phyloP scores from a whole-genome alignment of 306 rosid genomes.

The Begonia masoniana region DNA sequence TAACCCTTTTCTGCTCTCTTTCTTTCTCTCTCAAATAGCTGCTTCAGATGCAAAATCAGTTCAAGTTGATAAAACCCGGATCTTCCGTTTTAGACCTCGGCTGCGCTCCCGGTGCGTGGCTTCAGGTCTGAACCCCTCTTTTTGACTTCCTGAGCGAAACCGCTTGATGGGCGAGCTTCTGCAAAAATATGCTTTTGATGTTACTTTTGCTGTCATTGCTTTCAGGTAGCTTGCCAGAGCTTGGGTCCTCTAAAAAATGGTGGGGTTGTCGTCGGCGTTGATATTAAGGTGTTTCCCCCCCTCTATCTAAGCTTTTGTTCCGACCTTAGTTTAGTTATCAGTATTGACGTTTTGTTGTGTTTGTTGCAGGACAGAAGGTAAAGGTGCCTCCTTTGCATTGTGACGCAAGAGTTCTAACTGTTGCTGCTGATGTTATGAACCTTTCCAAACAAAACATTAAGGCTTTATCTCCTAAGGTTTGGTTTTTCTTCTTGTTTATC shows the following conservation, averaged over 20 bases:
- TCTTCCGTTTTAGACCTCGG: conserved; percentile 85
- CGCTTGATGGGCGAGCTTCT: neutral
- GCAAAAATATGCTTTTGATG: neutral
- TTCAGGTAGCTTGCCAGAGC: conserved; percentile 80
- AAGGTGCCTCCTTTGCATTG: conserved; percentile 68
- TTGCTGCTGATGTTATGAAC: conserved; percentile 64
- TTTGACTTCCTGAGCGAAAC: neutral
- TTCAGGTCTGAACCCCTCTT: conserved; percentile 31
- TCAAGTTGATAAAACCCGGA: conserved; percentile 47
- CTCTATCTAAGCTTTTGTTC: neutral
- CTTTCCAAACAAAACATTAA: conserved; percentile 34
- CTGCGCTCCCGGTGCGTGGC: conserved; percentile 97
- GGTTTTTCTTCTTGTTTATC: neutral
- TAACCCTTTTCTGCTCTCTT: neutral
- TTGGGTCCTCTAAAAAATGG: conserved; percentile 56
- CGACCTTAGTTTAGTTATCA: neutral
- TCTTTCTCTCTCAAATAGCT: conserved; percentile 20
- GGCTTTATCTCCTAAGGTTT: conserved; percentile 60
- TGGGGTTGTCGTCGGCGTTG: conserved; percentile 70
- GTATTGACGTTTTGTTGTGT: conserved; percentile 1
- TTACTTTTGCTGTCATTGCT: conserved; percentile 1
- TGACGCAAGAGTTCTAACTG: conserved; percentile 64
- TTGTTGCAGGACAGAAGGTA: conserved; percentile 66
- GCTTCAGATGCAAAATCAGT: conserved; percentile 73
- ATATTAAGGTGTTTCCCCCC: conserved; percentile 42